Evolutionary conservation across 805 yeast species (phyloP).

Genomic region (Torulaspora gathmanii): DNA sequence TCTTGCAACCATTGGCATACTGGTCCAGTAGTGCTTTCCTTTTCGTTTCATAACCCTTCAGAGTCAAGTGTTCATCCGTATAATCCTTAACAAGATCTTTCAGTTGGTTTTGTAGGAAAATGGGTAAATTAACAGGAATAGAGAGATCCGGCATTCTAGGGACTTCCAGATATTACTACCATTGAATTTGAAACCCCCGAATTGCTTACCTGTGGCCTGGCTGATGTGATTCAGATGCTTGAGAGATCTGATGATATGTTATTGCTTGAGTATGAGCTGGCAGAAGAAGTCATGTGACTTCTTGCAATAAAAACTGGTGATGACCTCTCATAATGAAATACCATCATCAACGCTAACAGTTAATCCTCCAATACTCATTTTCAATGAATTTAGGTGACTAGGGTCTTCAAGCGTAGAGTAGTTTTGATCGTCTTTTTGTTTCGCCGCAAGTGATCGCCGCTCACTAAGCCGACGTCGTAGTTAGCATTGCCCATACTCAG

Average conservation of each 20-base stretch:
- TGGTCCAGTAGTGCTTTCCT: conserved; percentile 34
- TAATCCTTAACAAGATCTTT: conserved; percentile 46
- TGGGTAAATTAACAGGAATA: conserved; percentile 42
- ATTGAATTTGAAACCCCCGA: neutral
- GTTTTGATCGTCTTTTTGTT: no score
- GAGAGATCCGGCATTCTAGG: conserved; percentile 38
- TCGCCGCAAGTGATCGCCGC: no score
- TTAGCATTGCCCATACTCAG: no score
- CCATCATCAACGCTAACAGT: no score
- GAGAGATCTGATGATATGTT: neutral
- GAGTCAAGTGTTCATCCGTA: conserved; percentile 67
- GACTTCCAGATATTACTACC: neutral
- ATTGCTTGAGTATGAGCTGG: no score
- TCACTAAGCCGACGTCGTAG: no score
- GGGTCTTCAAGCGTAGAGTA: no score
- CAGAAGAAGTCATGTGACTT: neutral
- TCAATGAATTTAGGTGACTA: no score
- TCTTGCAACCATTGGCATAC: conserved; percentile 12
- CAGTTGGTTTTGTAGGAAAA: conserved; percentile 37
- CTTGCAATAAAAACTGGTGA: no score
- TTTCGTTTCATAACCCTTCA: conserved; percentile 64
- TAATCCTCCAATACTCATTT: no score
- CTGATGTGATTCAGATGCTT: neutral
- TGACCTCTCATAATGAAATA: no score
- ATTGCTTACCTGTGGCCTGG: neutral